These are phyloP conservation scores for Leccinum fibrillosum DNA, from an alignment of 768 basidiomycete genomes.

Conservation along the genomic window DNA sequence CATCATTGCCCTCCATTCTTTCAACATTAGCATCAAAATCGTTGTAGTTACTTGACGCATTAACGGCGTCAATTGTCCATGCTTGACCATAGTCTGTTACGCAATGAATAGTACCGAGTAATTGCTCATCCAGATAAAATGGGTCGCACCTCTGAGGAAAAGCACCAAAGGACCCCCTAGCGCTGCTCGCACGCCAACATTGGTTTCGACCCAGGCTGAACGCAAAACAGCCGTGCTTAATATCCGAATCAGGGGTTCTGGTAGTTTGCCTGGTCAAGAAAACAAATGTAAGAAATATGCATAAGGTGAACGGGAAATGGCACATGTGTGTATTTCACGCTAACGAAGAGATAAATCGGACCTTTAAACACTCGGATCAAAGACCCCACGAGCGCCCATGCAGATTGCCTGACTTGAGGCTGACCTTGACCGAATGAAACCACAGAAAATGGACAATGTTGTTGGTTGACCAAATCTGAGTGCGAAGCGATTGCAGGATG, in stretches of 20 bases:
- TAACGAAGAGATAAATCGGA: slow-evolving; percentile 15
- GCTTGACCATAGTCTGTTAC: slow-evolving; percentile 58
- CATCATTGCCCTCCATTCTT: slow-evolving; percentile 29
- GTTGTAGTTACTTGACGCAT: slow-evolving; percentile 9
- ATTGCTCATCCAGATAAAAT: background rate
- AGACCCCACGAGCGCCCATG: slow-evolving; percentile 59
- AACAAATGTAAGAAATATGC: slow-evolving; percentile 1
- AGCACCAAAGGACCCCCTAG: slow-evolving; percentile 72
- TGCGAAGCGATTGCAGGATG: slow-evolving; percentile 45
- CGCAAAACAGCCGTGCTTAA: slow-evolving; percentile 60
- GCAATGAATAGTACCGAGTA: background rate
- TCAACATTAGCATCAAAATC: slow-evolving; percentile 28
- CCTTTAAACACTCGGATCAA: slow-evolving; percentile 44
- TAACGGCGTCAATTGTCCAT: slow-evolving; percentile 45
- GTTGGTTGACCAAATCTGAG: slow-evolving; percentile 30
- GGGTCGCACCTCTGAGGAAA: slow-evolving; percentile 61
- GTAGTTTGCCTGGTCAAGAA: slow-evolving; percentile 21
- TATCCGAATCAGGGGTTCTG: slow-evolving; percentile 36
- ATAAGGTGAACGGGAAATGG: background rate
- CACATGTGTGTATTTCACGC: background rate
- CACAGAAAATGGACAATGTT: slow-evolving; percentile 12
- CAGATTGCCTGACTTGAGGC: slow-evolving; percentile 67
- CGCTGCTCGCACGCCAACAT: slow-evolving; percentile 57
- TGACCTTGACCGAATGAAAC: slow-evolving; percentile 55
- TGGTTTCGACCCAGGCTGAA: slow-evolving; percentile 71